phyloP scores from a whole-genome alignment of 2,329 filamentous ascomycete species.

The Didymella glomerata region DNA sequence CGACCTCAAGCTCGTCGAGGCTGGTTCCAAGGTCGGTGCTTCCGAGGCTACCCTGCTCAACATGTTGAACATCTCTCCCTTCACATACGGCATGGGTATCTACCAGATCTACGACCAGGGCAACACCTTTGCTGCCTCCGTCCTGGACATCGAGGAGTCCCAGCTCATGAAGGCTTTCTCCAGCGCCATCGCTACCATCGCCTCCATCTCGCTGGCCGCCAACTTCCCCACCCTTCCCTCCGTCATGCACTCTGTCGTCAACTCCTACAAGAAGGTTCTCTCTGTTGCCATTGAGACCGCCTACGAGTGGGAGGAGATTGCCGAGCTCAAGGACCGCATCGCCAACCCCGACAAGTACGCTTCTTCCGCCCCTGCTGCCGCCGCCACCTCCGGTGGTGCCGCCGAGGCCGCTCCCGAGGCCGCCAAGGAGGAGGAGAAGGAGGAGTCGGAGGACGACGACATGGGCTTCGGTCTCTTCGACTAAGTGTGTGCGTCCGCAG shows the following conservation, averaged over 20 bases:
- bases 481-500: slow-evolving; percentile 49
- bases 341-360: slow-evolving; percentile 98
- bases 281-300: slow-evolving; percentile 90
- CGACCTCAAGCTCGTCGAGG: slow-evolving; percentile 97
- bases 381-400: slow-evolving; percentile 52
- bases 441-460: slow-evolving; percentile 66
- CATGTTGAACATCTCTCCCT: slow-evolving; percentile 96
- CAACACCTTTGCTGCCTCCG: slow-evolving; percentile 84
- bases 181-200: slow-evolving; percentile 84
- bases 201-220: slow-evolving; percentile 87
- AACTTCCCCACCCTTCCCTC: slow-evolving; percentile 97
- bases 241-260: slow-evolving; percentile 95
- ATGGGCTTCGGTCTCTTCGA: slow-evolving; percentile 65
- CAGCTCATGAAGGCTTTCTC: slow-evolving; percentile 88
- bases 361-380: slow-evolving; percentile 74
- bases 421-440: slow-evolving; percentile 61
- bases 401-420: slow-evolving; percentile 39
- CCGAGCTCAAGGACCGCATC: slow-evolving; percentile 99
- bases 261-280: slow-evolving; percentile 96
- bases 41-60: slow-evolving; percentile 99
- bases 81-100: slow-evolving; percentile 90
- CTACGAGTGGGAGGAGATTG: slow-evolving; percentile 92
- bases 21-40: slow-evolving; percentile 91
- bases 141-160: slow-evolving; percentile 93
- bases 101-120: slow-evolving; percentile 97